These are phyloP conservation scores for Purpureocillium takamizusanense DNA, from an alignment of 2,329 filamentous ascomycete species.

Conservation along the genomic window DNA sequence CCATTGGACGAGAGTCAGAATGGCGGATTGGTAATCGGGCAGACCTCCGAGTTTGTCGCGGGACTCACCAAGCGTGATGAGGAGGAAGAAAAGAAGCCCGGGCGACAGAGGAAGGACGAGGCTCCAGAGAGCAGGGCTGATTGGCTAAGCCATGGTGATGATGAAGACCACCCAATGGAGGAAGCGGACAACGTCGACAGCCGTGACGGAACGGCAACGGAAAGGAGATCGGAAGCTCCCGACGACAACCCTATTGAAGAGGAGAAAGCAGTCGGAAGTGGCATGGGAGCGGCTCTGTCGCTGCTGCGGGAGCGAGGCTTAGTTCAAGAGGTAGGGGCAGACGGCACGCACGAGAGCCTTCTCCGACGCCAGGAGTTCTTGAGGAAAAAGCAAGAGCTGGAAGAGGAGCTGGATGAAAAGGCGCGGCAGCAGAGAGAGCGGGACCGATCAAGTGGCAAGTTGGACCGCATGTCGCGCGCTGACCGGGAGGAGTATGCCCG, in stretches of 20 bases:
- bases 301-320: conserved; percentile 82
- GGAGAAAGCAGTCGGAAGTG: conserved; percentile 69
- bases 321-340: conserved; percentile 54
- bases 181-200: conserved; percentile 24
- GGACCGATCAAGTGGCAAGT: conserved; percentile 72
- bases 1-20: conserved; percentile 28
- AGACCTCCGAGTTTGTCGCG: conserved; percentile 90
- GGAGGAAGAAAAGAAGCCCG: conserved; percentile 44
- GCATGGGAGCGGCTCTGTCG: conserved; percentile 72
- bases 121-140: conserved; percentile 9
- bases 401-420: conserved; percentile 70
- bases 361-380: conserved; percentile 72
- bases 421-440: conserved; percentile 76
- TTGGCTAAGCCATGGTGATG: conserved; percentile 13
- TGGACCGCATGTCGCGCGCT: conserved; percentile 82
- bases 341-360: conserved; percentile 56
- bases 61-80: conserved; percentile 64
- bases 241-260: conserved; percentile 67
- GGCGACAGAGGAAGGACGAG: conserved; percentile 21
- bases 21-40: conserved; percentile 79
- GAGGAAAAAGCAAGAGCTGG: conserved; percentile 59
- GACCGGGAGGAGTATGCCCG: conserved; percentile 86
- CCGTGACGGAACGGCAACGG: conserved; percentile 8
- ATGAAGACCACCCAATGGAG: conserved; percentile 18
- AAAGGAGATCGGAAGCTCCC: conserved; percentile 8